Base-by-base conservation (phyloP, 2,329 filamentous ascomycete species). In the Claviceps lovelessii region DNA sequence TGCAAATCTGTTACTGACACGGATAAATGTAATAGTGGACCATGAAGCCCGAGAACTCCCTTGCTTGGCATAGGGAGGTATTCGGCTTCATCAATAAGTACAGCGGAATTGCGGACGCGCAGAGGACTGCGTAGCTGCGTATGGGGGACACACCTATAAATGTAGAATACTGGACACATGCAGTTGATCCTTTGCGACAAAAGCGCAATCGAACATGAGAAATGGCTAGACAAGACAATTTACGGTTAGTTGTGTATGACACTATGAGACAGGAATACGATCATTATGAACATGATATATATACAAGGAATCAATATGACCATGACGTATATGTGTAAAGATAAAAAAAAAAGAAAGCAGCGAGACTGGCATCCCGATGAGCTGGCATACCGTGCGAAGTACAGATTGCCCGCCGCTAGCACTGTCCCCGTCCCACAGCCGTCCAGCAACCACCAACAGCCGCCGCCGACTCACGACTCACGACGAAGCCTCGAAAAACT, bases 21-120 rank as follows among this genome's bases (percentile, higher is more conserved):
- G 17, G 35, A 49, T 33, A 8, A 48, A 48, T n/a, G 6, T 4
- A 35, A 6, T 52, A 83, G 79, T 84, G 88, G 88, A 90, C 96
- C 4, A 65, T 95, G 54, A 95, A 95, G 67, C 88, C 86, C 0
- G 91, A 96, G 70, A 97, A 97, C 68, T 86, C 84, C 4, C 72
- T 96, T 19, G 77, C 94, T 23, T 97, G 93, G 93, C 90, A 97
- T 64, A 79, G 79, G 55, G 86, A 89, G 56, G 90, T 97, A 17
- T 65, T 96, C 35, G 81, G 81, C 55, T 96, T 87, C 82, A 83
- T 84, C 59, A 84, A 84, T 62, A 78, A 81, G 63, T 81, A 80
- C 60, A 76, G 76, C 29, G 76, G 76, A 0, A 63, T 80, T 28
- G 61, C 62, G 1, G 61, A 65, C 10, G 56, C 45, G 51, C 31